phyloP scores from a whole-genome alignment of 2,329 filamentous ascomycete species.

The Fusarium tupiense region DNA sequence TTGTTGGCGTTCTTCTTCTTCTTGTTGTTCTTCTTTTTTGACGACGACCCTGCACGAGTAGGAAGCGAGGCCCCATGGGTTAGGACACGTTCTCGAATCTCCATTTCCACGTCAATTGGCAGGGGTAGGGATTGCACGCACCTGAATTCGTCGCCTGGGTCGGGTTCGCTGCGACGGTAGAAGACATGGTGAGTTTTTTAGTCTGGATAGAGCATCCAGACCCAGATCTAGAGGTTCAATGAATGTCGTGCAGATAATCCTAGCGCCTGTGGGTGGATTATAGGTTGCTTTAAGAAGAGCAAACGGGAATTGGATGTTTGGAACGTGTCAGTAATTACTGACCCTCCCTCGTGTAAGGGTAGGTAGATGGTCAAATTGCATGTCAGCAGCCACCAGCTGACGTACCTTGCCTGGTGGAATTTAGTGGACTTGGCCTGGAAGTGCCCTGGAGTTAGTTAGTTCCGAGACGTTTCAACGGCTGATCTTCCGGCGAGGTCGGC shows the following conservation, averaged over 20 bases:
- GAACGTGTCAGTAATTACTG: slow-evolving; percentile 15
- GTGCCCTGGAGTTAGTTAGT: slow-evolving; percentile 27
- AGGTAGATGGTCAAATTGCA: slow-evolving; percentile 14
- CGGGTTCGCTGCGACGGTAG: slow-evolving; percentile 49
- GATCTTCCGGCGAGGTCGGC: slow-evolving; percentile 8
- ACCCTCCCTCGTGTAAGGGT: slow-evolving; percentile 22
- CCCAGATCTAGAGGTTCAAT: slow-evolving; percentile 15
- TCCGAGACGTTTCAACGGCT: slow-evolving; percentile 27
- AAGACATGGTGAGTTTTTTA: slow-evolving; percentile 51
- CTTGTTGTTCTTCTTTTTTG: slow-evolving; percentile 67
- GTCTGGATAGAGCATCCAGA: slow-evolving; percentile 36
- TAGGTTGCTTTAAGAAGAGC: slow-evolving; percentile 23
- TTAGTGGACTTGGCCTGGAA: slow-evolving; percentile 38
- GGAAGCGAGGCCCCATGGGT: slow-evolving; percentile 39
- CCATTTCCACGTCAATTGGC: slow-evolving; percentile 34
- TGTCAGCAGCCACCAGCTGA: slow-evolving; percentile 36
- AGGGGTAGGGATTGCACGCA: slow-evolving; percentile 44
- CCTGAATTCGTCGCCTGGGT: slow-evolving; percentile 50
- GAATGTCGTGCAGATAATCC: slow-evolving; percentile 30
- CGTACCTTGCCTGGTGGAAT: slow-evolving; percentile 22
- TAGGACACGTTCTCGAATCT: slow-evolving; percentile 46
- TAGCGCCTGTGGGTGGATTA: slow-evolving; percentile 14
- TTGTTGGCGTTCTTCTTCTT: slow-evolving; percentile 68
- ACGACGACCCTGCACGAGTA: slow-evolving; percentile 48
- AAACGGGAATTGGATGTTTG: slow-evolving; percentile 18